phyloP scores from a whole-genome alignment of 176 grass and related monocot species.

The Cenchrus fungigraminus region DNA sequence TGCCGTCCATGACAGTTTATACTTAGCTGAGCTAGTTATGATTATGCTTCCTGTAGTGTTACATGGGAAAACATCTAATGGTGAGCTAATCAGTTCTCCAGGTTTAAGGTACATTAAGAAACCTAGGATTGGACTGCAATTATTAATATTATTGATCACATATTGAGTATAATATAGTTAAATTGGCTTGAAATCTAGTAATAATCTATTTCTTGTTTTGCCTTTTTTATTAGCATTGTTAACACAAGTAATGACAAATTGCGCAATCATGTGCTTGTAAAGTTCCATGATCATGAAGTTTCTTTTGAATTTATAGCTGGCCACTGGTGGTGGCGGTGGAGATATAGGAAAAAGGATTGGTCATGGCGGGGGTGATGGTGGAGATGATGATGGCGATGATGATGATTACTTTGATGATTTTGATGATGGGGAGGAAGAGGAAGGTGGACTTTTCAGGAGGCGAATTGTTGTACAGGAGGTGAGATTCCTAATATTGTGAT shows the following conservation, averaged over 20 bases:
- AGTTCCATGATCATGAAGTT: slow-evolving; percentile 29
- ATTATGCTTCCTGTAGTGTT: neutral
- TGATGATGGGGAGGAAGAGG: slow-evolving; percentile 88
- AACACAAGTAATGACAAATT: slow-evolving; percentile 18
- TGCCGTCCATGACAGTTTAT: neutral
- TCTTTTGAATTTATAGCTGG: slow-evolving; percentile 56
- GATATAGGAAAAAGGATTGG: slow-evolving; percentile 95
- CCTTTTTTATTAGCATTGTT: neutral
- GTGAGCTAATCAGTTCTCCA: neutral
- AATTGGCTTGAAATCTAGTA: neutral
- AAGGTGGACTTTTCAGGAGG: slow-evolving; percentile 86
- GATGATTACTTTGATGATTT: slow-evolving; percentile 99
- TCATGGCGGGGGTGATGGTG: slow-evolving; percentile 94
- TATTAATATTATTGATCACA: neutral
- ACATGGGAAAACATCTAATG: neutral
- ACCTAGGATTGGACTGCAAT: neutral
- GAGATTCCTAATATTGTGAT: slow-evolving; percentile 46
- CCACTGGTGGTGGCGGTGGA: slow-evolving; percentile 91
- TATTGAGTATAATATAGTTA: neutral
- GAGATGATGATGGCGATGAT: slow-evolving; percentile 95
- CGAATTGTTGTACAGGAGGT: slow-evolving; percentile 89
- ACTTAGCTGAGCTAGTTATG: slow-evolving; percentile 6
- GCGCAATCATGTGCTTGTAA: slow-evolving; percentile 4
- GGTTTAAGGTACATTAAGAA: neutral
- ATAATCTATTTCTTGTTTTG: neutral